Evolutionary conservation across 139 green algal genomes (phyloP), one percentile per base, ranked within the genome.

Genomic region (Coccomyxa sp.): DNA sequence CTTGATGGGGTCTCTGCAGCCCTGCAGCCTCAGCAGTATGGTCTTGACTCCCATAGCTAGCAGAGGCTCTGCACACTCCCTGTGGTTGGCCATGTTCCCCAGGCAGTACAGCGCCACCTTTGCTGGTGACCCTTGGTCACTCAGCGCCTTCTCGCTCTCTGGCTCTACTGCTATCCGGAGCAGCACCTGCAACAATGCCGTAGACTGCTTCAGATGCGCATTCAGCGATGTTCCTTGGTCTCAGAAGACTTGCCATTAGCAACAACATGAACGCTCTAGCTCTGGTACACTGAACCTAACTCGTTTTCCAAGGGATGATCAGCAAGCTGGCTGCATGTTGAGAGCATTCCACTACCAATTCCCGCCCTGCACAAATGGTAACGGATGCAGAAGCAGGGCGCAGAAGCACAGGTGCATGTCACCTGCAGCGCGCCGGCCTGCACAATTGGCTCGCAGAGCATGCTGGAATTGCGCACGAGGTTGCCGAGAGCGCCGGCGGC

Each of bases 401-500:
- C n/a, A n/a, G n/a, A n/a, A n/a, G n/a, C n/a, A n/a, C n/a, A n/a
- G n/a, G n/a, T n/a, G n/a, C n/a, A n/a, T n/a, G n/a, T n/a, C n/a
- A 84, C 88, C 50, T 87, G 75, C 40, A 95, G 78, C 5, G 91
- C 90, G 0, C 85, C 87, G 0, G 86, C 87, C 39, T 81, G 39
- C 41, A 98, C 83, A 39, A 99, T 79, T 54, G 95, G 88, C 0
- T 76, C 71, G 79, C 92, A 95, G 14, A 99, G 86, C 39, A 78
- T 24, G 29, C 50, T 69, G 35, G 78, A 89, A 86, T 98, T 98
- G 71, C 95, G 89, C 41, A 95, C 92, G 5, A 99, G 88, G 89
- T 99, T 99, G 71, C 95, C 95, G 31, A 99, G 88, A 5, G 95
- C 95, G 1, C 95, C 95, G 0, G 95, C 95, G 0, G 95, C 95